Evolutionary conservation across 352 stramenopile species (phyloP), one percentile per base, ranked within the genome.

Genomic region (Phytophthora nicotianae): DNA sequence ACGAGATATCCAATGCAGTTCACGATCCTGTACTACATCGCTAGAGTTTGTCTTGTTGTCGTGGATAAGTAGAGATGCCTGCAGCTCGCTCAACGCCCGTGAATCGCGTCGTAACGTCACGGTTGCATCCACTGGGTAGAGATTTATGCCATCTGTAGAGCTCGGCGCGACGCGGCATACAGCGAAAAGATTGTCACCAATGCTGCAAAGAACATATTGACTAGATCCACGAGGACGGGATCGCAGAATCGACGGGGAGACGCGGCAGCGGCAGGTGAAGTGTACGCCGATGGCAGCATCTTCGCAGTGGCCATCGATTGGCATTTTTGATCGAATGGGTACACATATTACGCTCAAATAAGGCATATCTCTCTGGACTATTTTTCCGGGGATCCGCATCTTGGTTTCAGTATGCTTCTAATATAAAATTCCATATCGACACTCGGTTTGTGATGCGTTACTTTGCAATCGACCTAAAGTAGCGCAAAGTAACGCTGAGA

Each of bases 261-360:
- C 37, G 19, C 82, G 73, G 59, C 70, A 91, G 24, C 85, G 79
- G 58, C 68, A 68, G 11, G 82, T 88, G 70, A 90, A 91, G 51
- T 72, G 62, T 43, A 86, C 74, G 46, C 70, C 51, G 16, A 21
- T n/a, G 3, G 49, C 21, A 46, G 42, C 63, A 54, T 62, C 11
- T 17, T 7, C 24, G 16, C 21, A 56, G 38, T 29, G 38, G 26
- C 52, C 56, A 69, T 60, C 42, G 33, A 57, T 53, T 62, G 47
- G 5, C 70, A 74, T 68, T 58, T 50, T 67, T 46, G 33, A n/a
- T 49, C n/a, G 50, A 49, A 58, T 50, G 24, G 33, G 5, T 37
- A 53, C 27, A 60, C 26, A 42, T n/a, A 32, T 32, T 32, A 32
- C 26, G n/a, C n/a, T n/a, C n/a, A n/a, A n/a, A n/a, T n/a, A n/a